Evolutionary conservation across 495 filamentous ascomycete species (phyloP).

Genomic region (Elaphomyces granulatus): DNA sequence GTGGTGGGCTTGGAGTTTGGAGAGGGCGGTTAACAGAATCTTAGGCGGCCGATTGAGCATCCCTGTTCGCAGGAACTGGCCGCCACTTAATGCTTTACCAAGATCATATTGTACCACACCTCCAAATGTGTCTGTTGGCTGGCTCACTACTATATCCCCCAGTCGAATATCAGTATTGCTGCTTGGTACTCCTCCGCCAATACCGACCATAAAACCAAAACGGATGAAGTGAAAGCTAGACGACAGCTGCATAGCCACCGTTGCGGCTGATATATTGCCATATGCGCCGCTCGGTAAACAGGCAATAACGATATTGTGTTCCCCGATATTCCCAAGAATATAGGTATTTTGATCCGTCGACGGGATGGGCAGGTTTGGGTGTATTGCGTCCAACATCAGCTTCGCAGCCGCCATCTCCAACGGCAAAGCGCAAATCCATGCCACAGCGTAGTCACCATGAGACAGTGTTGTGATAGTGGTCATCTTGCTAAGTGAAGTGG

Average conservation of each 20-base stretch:
- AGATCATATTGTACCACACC: constrained; percentile 13
- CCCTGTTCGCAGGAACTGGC: constrained; percentile 12
- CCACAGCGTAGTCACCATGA: constrained; percentile 14
- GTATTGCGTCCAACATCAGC: constrained; percentile 6
- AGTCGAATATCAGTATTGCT: constrained; percentile 16
- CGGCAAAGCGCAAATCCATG: constrained; percentile 22
- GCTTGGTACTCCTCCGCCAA: constrained; percentile 17
- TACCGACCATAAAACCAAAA: constrained; percentile 24
- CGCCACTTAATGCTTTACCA: constrained; percentile 3
- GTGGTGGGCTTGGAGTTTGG: constrained; percentile 4
- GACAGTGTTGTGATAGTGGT: constrained; percentile 3
- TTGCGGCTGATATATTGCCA: constrained; percentile 16
- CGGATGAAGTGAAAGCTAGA: constrained; percentile 17
- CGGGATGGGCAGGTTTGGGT: neutral
- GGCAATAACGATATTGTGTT: constrained; percentile 18
- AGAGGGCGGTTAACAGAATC: constrained; percentile 8
- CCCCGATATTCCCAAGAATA: constrained; percentile 8
- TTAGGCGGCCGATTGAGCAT: constrained; percentile 10
- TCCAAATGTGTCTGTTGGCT: constrained; percentile 7
- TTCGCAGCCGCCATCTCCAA: constrained; percentile 9
- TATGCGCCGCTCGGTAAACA: constrained; percentile 13
- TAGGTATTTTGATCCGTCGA: constrained; percentile 11
- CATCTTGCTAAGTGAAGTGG: constrained; percentile 4
- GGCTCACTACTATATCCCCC: constrained; percentile 29
- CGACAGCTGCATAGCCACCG: constrained; percentile 16